A percentile compares a stretch with the other conserved stretches of the same genome.
phyloP scores from a whole-genome alignment of 2,329 filamentous ascomycete species.

The Calonectria honghensis region DNA sequence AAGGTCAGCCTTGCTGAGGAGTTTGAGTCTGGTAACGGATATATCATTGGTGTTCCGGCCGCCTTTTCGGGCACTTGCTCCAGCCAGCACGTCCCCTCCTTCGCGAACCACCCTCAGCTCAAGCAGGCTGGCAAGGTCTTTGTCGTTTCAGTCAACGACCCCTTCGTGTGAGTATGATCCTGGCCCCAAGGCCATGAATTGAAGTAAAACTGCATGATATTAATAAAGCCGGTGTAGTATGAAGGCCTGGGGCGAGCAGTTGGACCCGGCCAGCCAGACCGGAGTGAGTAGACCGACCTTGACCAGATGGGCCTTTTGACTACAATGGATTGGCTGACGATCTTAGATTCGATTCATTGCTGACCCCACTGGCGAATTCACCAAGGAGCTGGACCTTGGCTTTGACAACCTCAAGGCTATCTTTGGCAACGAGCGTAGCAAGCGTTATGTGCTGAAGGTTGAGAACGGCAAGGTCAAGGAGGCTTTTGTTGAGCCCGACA shows the following conservation, averaged over 20 bases:
- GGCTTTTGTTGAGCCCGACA: slow-evolving; percentile 90
- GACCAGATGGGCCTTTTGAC: not conserved
- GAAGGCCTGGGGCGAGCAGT: slow-evolving; percentile 88
- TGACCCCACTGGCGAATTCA: slow-evolving; percentile 87
- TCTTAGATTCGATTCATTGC: slow-evolving; percentile 90
- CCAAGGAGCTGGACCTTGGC: slow-evolving; percentile 86
- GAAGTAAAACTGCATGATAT: not conserved
- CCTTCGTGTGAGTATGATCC: slow-evolving; percentile 84
- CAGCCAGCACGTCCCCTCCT: slow-evolving; percentile 86
- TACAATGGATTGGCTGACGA: slow-evolving; percentile 25
- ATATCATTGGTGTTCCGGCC: slow-evolving; percentile 90
- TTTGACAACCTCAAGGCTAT: slow-evolving; percentile 82
- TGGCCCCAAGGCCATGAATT: not conserved
- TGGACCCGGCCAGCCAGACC: slow-evolving; percentile 84
- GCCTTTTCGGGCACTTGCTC: slow-evolving; percentile 80
- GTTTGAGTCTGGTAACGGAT: slow-evolving; percentile 80
- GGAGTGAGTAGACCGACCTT: slow-evolving; percentile 76
- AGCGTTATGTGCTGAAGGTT: slow-evolving; percentile 90
- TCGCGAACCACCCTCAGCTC: slow-evolving; percentile 86
- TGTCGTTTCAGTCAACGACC: slow-evolving; percentile 94
- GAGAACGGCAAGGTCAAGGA: slow-evolving; percentile 90
- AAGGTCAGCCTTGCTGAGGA: slow-evolving; percentile 91
- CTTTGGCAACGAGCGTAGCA: slow-evolving; percentile 88
- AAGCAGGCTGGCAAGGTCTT: slow-evolving; percentile 90
- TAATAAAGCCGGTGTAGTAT: slow-evolving; percentile 73